phyloP scores from a whole-genome alignment of 192 early-diverging fungal species.

The Coemansia sp. region DNA sequence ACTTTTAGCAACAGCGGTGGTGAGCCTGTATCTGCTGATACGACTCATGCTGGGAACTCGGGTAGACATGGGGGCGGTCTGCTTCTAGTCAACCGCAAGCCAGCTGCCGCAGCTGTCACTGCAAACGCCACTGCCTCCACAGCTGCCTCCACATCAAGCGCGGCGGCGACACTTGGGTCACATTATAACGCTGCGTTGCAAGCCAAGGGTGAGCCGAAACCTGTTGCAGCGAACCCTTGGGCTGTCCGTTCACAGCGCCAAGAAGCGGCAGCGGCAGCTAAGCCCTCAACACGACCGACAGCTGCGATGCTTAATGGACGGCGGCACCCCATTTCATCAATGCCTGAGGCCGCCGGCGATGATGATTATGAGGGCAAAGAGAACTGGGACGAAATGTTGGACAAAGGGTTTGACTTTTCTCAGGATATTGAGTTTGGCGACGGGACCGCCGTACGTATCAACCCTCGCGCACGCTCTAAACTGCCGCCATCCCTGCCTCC shows the following conservation, averaged over 20 bases:
- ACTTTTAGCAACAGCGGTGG: background rate
- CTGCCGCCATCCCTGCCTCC: background rate
- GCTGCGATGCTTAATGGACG: constrained; percentile 5
- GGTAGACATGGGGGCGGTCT: constrained; percentile 9
- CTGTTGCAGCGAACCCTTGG: constrained; percentile 27
- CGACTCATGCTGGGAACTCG: background rate
- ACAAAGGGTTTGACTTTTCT: constrained; percentile 29
- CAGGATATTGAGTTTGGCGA: constrained; percentile 13
- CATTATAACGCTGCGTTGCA: background rate
- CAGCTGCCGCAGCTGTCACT: background rate
- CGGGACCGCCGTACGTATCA: constrained; percentile 9
- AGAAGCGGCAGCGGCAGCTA: constrained; percentile 2
- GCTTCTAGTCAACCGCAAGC: constrained; percentile 28
- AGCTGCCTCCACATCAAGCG: background rate
- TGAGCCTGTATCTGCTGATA: background rate
- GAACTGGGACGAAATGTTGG: constrained; percentile 28
- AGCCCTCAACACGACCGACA: background rate
- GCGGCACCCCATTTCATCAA: constrained; percentile 10
- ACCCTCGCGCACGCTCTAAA: constrained; percentile 1
- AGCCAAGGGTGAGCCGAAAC: background rate
- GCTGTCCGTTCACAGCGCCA: constrained; percentile 16
- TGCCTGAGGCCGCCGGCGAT: background rate
- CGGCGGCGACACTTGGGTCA: background rate
- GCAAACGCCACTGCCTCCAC: background rate
- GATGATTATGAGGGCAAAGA: background rate